Evolutionary conservation across 129 eudicot genomes (phyloP), one percentile per base, ranked within the genome.

Genomic region (Silybum marianum): DNA sequence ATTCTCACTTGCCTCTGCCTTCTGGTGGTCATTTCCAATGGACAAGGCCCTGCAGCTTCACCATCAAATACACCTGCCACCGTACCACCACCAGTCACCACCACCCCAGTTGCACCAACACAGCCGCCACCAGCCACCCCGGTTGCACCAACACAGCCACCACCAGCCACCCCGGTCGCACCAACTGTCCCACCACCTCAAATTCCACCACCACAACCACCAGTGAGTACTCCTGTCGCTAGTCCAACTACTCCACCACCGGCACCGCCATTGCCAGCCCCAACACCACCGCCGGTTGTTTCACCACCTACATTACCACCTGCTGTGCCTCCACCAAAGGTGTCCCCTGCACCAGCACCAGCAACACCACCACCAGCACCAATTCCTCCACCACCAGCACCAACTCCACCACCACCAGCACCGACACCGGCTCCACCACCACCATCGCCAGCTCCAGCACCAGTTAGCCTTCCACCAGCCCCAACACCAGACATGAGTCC

Each of bases 1-100:
- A 63, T 88, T 75, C 78, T 90, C 3, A 58, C 83, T 81, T 86
- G 85, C 67, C 79, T 89, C 44, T 80, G 83, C 85, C 86, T 92
- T 73, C 71, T 81, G 12, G 78, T 85, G 28, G 83, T 48, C 32
- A 65, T 83, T 34, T 88, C 93, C 65, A 71, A 90, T 34, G 97
- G 92, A 38, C 99, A 96, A 87, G 79, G 91, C 3, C 97, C 98
- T 12, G 91, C 93, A 38, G 88, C 88, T 46, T 78, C 99, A 23
- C 97, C 99, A 25, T 71, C 89, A 44, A 72, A 26, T 68, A 79
- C 86, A 26, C 88, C 91, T 6, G 80, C 72, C 70, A 40, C 82
- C 0, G 74, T 84, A 24, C 54, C 89, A 1, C 87, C 90, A 67
- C 69, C 94, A 32, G 77, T 32, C 36, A 32, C 90, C 93, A 34